Evolutionary conservation across 306 rosid genomes (phyloP).

Genomic region (Gillenia trifoliata): DNA sequence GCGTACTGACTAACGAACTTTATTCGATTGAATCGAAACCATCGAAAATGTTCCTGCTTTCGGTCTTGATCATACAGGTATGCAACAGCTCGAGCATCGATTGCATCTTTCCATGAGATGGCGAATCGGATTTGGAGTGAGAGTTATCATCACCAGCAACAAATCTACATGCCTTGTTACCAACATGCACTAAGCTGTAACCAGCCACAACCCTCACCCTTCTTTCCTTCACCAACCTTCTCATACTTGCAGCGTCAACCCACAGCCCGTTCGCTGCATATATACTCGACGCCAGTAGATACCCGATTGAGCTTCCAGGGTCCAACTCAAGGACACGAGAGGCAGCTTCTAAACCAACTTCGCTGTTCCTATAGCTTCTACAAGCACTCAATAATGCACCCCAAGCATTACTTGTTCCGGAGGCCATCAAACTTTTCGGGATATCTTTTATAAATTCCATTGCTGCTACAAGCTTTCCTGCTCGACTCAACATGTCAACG

Average conservation of each 20-base stretch:
- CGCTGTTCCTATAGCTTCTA: slow-evolving; percentile 24
- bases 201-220: slow-evolving; percentile 40
- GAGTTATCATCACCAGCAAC: slow-evolving; percentile 31
- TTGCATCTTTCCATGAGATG: slow-evolving; percentile 17
- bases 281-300: slow-evolving; percentile 32
- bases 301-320: slow-evolving; percentile 35
- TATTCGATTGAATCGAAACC: background rate
- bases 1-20: too few species aligned
- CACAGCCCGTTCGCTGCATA: slow-evolving; percentile 30
- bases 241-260: slow-evolving; percentile 28
- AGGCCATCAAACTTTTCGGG: slow-evolving; percentile 27
- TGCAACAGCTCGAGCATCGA: slow-evolving; percentile 25
- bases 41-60: background rate
- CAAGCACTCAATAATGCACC: slow-evolving; percentile 42
- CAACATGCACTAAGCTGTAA: slow-evolving; percentile 34
- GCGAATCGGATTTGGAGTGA: slow-evolving; percentile 12
- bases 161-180: slow-evolving; percentile 27
- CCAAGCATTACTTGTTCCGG: slow-evolving; percentile 29
- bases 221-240: slow-evolving; percentile 36
- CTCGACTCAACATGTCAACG: slow-evolving; percentile 45
- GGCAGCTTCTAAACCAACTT: slow-evolving; percentile 24
- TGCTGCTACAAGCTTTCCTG: slow-evolving; percentile 32
- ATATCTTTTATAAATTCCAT: slow-evolving; percentile 32
- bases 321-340: slow-evolving; percentile 27
- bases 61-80: slow-evolving; percentile 28